A percentile compares a stretch with the other conserved stretches of the same genome.
These are phyloP conservation scores for Gypsophila paniculata DNA, from an alignment of 179 eudicot genomes.

Conservation along the genomic window DNA sequence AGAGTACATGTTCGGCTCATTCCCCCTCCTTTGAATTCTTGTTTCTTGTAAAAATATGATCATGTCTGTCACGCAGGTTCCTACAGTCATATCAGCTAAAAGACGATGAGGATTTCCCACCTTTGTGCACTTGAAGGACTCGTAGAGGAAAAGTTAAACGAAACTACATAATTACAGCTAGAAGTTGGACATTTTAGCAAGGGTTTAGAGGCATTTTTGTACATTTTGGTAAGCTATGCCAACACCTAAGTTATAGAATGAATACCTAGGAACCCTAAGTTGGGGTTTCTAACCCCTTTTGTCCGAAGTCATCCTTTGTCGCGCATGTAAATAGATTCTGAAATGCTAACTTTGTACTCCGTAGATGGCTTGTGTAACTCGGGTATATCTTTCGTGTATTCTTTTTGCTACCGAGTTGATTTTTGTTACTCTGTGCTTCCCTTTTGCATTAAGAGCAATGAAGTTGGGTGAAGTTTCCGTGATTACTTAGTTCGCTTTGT, in stretches of 20 bases:
- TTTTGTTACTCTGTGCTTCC: neutral
- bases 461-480: neutral
- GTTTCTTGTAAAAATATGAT: neutral
- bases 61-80: conserved; percentile 35
- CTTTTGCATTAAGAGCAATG: neutral
- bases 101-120: conserved; percentile 48
- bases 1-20: no score
- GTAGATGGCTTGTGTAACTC: conserved; percentile 31
- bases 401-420: conserved; percentile 15
- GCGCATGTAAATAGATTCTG: conserved; percentile 31
- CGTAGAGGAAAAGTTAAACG: conserved; percentile 14
- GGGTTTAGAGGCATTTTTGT: conserved; percentile 28
- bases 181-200: conserved; percentile 7
- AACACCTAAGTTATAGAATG: conserved; percentile 18
- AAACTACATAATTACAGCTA: conserved; percentile 16
- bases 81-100: conserved; percentile 33
- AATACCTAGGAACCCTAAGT: conserved; percentile 28
- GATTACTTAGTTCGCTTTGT: neutral
- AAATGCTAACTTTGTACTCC: conserved; percentile 26
- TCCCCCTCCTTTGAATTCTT: neutral
- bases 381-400: conserved; percentile 21
- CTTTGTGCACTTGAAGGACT: conserved; percentile 31
- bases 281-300: neutral
- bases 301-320: conserved; percentile 16
- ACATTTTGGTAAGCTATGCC: conserved; percentile 25